Percentiles rank a stretch among this genome's conserved stretches.
Conservation (phyloP, 805 yeast genomes). For the Ogataea ganodermae region DNA sequence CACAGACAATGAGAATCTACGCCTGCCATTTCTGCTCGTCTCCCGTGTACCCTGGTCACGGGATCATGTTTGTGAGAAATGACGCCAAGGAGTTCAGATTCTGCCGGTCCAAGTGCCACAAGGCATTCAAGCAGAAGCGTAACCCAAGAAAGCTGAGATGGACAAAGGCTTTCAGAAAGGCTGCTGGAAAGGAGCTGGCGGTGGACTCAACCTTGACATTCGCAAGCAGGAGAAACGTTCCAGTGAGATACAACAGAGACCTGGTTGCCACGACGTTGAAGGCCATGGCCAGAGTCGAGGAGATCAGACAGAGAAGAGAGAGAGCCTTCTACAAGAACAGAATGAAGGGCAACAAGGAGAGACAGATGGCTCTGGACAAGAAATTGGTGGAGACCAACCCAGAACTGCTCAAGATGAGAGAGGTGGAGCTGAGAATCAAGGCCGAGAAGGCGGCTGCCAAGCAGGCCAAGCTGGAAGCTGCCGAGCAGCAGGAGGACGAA, state of each 20-base stretch:
- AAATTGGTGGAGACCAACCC: slow-evolving; percentile 88
- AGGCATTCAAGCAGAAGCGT: slow-evolving; percentile 95
- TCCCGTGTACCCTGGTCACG: slow-evolving; percentile 93
- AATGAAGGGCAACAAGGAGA: slow-evolving; percentile 96
- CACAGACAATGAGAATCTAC: slow-evolving; percentile 68
- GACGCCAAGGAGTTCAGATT: slow-evolving; percentile 97
- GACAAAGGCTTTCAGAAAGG: slow-evolving; percentile 99
- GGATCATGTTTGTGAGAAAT: slow-evolving; percentile 96
- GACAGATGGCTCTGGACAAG: slow-evolving; percentile 80
- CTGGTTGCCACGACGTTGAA: slow-evolving; percentile 89
- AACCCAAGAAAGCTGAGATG: slow-evolving; percentile 97
- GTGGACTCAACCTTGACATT: slow-evolving; percentile 96
- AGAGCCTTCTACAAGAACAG: slow-evolving; percentile 98
- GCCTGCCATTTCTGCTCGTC: slow-evolving; percentile 97
- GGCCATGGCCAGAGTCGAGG: slow-evolving; percentile 96
- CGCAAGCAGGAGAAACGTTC: slow-evolving; percentile 96
- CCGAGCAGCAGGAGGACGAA: slow-evolving; percentile 52
- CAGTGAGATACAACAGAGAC: slow-evolving; percentile 96
- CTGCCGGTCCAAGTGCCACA: slow-evolving; percentile 97
- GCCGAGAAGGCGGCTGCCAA: slow-evolving; percentile 70
- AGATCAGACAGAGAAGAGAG: slow-evolving; percentile 94
- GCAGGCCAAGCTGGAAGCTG: slow-evolving; percentile 49
- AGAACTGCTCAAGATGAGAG: slow-evolving; percentile 87
- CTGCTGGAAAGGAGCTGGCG: slow-evolving; percentile 98
- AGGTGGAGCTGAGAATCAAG: slow-evolving; percentile 80